Evolutionary conservation across 2,329 filamentous ascomycete genomes (phyloP).

Genomic region (Exophiala oligosperma): DNA sequence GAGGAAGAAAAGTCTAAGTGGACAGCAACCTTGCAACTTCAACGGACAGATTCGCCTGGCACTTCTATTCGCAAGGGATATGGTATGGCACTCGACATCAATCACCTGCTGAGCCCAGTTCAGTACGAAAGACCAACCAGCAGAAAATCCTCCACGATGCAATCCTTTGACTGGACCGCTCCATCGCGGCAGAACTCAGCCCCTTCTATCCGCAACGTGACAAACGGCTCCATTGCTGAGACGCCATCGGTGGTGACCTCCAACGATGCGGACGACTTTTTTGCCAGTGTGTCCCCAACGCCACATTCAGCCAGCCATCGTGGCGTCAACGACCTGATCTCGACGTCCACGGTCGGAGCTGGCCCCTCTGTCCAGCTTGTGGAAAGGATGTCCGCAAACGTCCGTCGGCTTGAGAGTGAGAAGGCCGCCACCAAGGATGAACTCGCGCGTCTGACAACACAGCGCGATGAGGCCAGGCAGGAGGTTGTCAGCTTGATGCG

Average conservation of each 20-base stretch:
- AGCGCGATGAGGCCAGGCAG: conserved; percentile 86
- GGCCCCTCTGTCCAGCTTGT: conserved; percentile 94
- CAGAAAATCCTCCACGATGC: conserved; percentile 42
- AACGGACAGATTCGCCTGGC: conserved; percentile 43
- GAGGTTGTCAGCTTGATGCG: conserved; percentile 91
- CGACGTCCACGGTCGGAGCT: conserved; percentile 83
- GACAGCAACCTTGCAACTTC: conserved; percentile 46
- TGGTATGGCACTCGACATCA: conserved; percentile 37
- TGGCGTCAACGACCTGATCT: conserved; percentile 79
- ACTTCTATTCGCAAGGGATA: conserved; percentile 39
- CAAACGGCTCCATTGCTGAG: conserved; percentile 41
- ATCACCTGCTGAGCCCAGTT: conserved; percentile 36
- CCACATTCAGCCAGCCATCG: conserved; percentile 48
- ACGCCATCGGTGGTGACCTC: conserved; percentile 49
- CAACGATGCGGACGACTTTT: conserved; percentile 51
- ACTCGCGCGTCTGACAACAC: conserved; percentile 72
- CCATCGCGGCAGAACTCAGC: conserved; percentile 51
- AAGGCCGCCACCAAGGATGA: conserved; percentile 89
- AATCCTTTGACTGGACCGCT: conserved; percentile 37
- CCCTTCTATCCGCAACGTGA: conserved; percentile 37
- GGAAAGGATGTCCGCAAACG: conserved; percentile 91
- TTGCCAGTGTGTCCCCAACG: conserved; percentile 35
- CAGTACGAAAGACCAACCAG: conserved; percentile 39
- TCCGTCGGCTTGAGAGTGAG: conserved; percentile 86
- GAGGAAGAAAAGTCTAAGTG: conserved; percentile 66